Conservation (phyloP, 2,329 filamentous ascomycete genomes). For the Clonostachys solani region DNA sequence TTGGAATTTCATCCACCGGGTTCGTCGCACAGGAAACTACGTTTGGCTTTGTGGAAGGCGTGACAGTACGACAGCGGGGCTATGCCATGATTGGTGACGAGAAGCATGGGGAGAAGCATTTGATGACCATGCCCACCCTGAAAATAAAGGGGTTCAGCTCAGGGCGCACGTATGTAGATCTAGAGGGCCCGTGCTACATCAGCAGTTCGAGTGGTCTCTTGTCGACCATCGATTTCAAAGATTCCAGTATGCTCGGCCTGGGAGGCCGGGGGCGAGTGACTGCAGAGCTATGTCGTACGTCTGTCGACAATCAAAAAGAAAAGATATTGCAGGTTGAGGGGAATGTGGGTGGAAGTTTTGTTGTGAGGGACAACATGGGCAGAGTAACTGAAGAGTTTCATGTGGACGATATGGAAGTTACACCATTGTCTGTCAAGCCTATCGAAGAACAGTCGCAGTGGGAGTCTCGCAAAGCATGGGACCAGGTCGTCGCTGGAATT, state of each 20-base stretch:
- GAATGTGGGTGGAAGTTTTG: constrained; percentile 9
- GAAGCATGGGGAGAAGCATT: constrained; percentile 39
- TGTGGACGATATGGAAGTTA: background rate
- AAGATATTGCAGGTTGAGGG: constrained; percentile 9
- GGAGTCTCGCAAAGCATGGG: constrained; percentile 79
- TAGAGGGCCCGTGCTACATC: constrained; percentile 38
- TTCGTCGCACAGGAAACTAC: constrained; percentile 49
- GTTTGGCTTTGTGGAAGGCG: constrained; percentile 31
- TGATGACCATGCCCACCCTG: constrained; percentile 43
- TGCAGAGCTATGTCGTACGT: too few relatives aligned
- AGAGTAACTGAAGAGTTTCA: background rate
- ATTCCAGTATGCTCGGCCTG: constrained; percentile 27
- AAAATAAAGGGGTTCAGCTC: constrained; percentile 41
- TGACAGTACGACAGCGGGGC: constrained; percentile 45
- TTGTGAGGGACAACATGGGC: background rate
- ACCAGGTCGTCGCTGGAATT: constrained; percentile 69
- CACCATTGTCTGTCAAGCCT: constrained; percentile 2
- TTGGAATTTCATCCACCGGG: constrained; percentile 41
- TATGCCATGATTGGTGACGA: constrained; percentile 46
- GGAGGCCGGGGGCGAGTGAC: constrained; percentile 25
- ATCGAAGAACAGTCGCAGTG: constrained; percentile 71
- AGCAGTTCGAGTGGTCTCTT: constrained; percentile 37
- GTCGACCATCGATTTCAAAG: constrained; percentile 40
- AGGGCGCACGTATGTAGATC: constrained; percentile 43
- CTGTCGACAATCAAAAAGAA: background rate